These are phyloP conservation scores for Naganishia vaughanmartiniae DNA, from an alignment of 768 basidiomycete species.

Conservation along the genomic window DNA sequence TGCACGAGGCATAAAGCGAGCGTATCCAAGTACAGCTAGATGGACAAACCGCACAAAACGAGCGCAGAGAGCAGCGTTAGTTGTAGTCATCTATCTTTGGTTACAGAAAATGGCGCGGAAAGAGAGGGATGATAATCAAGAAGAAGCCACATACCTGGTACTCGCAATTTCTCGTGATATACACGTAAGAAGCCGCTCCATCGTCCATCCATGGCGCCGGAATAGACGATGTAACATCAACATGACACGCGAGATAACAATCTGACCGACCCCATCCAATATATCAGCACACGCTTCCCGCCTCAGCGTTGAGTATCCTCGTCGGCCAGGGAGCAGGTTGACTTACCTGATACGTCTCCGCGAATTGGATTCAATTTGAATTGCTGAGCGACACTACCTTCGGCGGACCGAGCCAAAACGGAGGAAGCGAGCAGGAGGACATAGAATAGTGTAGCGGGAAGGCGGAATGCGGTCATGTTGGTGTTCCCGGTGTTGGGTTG, in stretches of 20 bases:
- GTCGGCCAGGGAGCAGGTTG: neutral
- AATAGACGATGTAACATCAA: neutral
- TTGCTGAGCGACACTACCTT: conserved; percentile 15
- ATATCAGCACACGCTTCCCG: too few species aligned
- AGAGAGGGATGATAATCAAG: too few species aligned
- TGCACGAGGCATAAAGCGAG: conserved; percentile 20
- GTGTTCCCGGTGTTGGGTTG: neutral
- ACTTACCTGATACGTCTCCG: conserved; percentile 22
- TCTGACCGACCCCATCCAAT: neutral
- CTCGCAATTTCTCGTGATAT: conserved; percentile 17
- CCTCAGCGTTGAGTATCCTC: neutral
- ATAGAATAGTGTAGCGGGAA: neutral
- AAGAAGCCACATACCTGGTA: conserved; percentile 4
- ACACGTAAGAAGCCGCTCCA: neutral
- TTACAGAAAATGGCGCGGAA: too few species aligned
- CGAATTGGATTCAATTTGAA: conserved; percentile 16
- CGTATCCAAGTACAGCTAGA: conserved; percentile 16
- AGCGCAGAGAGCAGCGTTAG: too few species aligned
- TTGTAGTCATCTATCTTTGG: too few species aligned
- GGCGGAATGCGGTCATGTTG: neutral
- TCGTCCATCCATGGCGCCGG: conserved; percentile 21
- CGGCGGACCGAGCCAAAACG: neutral
- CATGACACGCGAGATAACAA: conserved; percentile 25
- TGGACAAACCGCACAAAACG: neutral
- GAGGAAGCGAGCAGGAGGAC: neutral